Percentiles rank a stretch among this genome's conserved stretches.
Evolutionary conservation across 768 basidiomycete species (phyloP).

Genomic region (Podaxis sp.): DNA sequence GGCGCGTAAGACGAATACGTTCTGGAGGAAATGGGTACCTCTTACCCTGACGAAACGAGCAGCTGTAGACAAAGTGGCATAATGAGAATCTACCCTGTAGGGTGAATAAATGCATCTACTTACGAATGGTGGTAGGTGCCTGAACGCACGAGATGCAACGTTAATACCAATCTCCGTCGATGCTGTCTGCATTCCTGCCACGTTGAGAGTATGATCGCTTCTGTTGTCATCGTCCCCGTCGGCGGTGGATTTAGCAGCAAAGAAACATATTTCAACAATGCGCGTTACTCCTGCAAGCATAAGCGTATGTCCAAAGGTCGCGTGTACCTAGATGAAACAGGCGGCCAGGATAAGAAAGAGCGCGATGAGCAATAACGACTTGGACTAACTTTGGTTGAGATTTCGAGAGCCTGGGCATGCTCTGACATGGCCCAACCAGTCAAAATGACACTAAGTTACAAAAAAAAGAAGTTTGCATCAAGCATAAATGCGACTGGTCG

Average conservation of each 20-base stretch:
- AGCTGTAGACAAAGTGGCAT: conserved; percentile 36
- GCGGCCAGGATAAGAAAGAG: not conserved
- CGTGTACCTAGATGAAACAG: conserved; percentile 59
- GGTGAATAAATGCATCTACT: conserved; percentile 27
- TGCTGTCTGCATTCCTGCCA: conserved; percentile 15
- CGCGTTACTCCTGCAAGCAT: conserved; percentile 80
- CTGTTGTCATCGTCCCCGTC: conserved; percentile 42
- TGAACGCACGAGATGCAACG: conserved; percentile 57
- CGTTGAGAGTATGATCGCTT: conserved; percentile 67
- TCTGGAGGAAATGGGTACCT: not conserved
- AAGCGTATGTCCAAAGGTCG: conserved; percentile 79
- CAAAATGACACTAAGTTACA: conserved; percentile 62
- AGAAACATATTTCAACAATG: conserved; percentile 81
- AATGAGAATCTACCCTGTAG: conserved; percentile 1
- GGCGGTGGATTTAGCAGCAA: conserved; percentile 34
- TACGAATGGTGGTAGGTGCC: conserved; percentile 87
- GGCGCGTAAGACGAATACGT: not conserved
- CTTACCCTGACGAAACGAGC: conserved; percentile 69
- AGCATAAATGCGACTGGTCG: not conserved
- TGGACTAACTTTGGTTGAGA: conserved; percentile 67
- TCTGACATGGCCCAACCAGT: conserved; percentile 96
- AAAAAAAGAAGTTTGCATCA: not conserved
- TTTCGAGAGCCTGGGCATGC: conserved; percentile 78
- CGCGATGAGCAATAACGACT: not conserved
- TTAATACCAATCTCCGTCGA: conserved; percentile 21